Base-by-base conservation (phyloP, 169 alveolate species). In the Plasmodium gallinaceum region DNA sequence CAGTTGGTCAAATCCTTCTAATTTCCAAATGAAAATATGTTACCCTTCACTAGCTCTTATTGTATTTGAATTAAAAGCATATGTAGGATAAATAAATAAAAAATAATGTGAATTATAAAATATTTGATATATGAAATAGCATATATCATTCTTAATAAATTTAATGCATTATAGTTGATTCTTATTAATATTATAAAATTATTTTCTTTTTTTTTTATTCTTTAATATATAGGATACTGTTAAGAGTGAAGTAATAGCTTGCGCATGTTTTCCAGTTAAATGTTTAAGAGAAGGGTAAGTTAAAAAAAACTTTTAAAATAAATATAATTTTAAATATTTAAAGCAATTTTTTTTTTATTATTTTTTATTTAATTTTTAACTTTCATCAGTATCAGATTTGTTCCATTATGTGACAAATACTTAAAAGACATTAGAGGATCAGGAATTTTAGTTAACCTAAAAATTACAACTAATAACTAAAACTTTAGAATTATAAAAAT, bases 301-400 rank as follows among this genome's bases (percentile, higher is more conserved):
- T 37, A 18, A 45, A 78, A 78, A 46, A 24, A 68, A 57, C 37
- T 18, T 54, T 5, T 22, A n/a, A 6, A n/a, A 26, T 45, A 74
- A 14, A 57, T 73, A 39, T 73, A 26, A 37, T 43, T 32, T 48
- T 0, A 22, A 62, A 71, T 51, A 58, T 58, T 14, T 37, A 54
- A n/a, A 20, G 32, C 51, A 3, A 22, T 66, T 52, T 65, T 64
- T 39, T 60, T 14, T 32, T 66, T 37, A 0, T 26, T 69, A 20
- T 90, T 88, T 48, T 70, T 92, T 64, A 86, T 89, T 32, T 91
- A 65, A n/a, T 51, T 85, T 68, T 85, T 93, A 10, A 78, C 71
- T n/a, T 46, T 85, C 14, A 96, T 95, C 18, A 97, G 97, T n/a
- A 87, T 95, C 72, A 74, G 97, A 64, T 95, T 97, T 96, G 96